Percentiles rank a stretch among this genome's conserved stretches.
These are phyloP conservation scores for Calocybe gambosa DNA, from an alignment of 1,284 basidiomycete species.

Conservation along the genomic window DNA sequence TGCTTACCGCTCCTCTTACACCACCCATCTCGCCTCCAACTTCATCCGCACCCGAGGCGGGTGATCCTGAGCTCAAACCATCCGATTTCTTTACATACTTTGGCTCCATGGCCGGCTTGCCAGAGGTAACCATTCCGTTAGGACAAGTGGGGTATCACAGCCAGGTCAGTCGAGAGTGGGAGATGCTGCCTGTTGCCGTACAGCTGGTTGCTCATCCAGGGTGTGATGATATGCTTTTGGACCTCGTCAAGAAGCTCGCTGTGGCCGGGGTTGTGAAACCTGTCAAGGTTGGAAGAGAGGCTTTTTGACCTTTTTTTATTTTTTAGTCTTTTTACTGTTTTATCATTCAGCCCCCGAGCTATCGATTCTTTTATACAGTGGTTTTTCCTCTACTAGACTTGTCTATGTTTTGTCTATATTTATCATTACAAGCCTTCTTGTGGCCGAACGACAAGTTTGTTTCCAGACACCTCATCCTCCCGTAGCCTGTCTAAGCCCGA, in stretches of 20 bases:
- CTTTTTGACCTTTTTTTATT: constrained; percentile 12
- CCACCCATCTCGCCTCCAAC: not conserved
- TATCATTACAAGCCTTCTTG: constrained; percentile 29
- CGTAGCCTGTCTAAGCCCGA: constrained; percentile 37
- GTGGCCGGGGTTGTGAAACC: constrained; percentile 19
- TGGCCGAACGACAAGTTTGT: constrained; percentile 43
- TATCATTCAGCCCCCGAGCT: too few species aligned
- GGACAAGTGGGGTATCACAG: constrained; percentile 29
- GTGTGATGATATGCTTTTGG: constrained; percentile 28
- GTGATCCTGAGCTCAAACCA: constrained; percentile 9
- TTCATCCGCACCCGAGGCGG: not conserved
- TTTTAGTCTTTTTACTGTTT: too few species aligned
- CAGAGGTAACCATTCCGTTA: constrained; percentile 30
- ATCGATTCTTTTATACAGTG: too few species aligned
- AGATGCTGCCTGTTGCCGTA: constrained; percentile 28
- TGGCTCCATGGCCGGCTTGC: constrained; percentile 29
- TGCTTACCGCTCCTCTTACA: constrained; percentile 17
- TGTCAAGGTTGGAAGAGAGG: constrained; percentile 20
- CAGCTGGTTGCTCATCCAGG: constrained; percentile 28
- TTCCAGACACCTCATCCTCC: constrained; percentile 35
- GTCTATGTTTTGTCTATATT: too few species aligned
- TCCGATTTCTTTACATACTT: constrained; percentile 27
- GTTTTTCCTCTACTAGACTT: too few species aligned
- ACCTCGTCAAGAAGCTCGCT: constrained; percentile 24
- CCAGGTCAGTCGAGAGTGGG: constrained; percentile 24